Evolutionary conservation across 139 green algal genomes (phyloP).

Genomic region (Ostreobium quekettii): DNA sequence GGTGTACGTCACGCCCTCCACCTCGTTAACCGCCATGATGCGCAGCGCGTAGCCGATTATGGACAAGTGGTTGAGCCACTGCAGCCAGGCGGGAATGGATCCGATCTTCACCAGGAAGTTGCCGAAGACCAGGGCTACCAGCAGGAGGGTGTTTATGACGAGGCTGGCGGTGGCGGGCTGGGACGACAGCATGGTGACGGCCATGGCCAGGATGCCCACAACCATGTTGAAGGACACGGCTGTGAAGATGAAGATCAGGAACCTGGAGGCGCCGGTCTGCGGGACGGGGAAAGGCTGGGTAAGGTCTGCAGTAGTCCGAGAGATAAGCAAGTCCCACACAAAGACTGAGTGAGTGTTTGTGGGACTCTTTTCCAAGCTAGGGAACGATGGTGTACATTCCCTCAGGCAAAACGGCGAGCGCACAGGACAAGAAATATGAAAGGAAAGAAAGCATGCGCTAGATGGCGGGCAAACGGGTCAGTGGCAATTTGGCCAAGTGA

Average conservation of each 20-base stretch:
- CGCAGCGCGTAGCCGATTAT: not conserved
- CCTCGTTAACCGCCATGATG: not conserved
- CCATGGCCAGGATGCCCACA: slow-evolving; percentile 50
- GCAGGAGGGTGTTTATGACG: slow-evolving; percentile 67
- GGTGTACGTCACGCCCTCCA: not conserved
- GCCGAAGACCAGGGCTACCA: slow-evolving; percentile 61
- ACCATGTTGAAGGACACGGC: slow-evolving; percentile 36
- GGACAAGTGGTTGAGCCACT: not conserved
- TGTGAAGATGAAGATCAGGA: slow-evolving; percentile 50
- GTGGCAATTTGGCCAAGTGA: too few species aligned
- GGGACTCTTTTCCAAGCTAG: too few species aligned
- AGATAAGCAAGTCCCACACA: too few species aligned
- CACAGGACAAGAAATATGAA: too few species aligned
- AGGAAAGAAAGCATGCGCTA: too few species aligned
- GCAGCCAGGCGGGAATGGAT: slow-evolving; percentile 25
- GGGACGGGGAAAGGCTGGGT: not conserved
- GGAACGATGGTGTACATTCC: too few species aligned
- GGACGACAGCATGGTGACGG: slow-evolving; percentile 22
- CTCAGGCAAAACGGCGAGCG: too few species aligned
- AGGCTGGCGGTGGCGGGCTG: slow-evolving; percentile 31
- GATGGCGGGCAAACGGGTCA: too few species aligned
- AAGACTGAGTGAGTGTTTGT: too few species aligned
- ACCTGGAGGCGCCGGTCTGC: slow-evolving; percentile 15
- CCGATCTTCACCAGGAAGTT: slow-evolving; percentile 55
- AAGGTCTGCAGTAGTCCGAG: too few species aligned